Evolutionary conservation across 371 early-diverging fungal genomes (phyloP).

Genomic region (Apophysomyces ossiformis): DNA sequence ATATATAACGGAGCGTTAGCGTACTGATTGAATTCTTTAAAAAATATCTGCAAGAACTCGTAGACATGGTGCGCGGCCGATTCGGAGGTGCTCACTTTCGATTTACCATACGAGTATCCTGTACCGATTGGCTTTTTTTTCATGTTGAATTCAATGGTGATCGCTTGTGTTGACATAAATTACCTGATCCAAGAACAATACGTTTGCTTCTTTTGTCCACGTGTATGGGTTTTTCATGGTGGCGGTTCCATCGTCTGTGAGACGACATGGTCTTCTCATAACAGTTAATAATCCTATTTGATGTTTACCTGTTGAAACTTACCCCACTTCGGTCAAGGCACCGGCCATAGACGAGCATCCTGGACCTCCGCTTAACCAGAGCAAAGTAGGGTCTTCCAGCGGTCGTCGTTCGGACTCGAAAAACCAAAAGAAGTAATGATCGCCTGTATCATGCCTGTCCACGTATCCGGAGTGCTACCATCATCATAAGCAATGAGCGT

Average conservation of each 20-base stretch:
- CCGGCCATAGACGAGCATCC: constrained; percentile 66
- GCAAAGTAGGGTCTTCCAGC: constrained; percentile 55
- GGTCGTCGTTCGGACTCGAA: constrained; percentile 60
- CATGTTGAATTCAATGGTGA: no score
- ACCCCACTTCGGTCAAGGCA: constrained; percentile 1
- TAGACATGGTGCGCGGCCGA: constrained; percentile 64
- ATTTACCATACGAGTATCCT: constrained; percentile 78
- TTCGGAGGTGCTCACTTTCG: constrained; percentile 52
- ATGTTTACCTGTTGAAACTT: background rate
- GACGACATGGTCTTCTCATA: constrained; percentile 61
- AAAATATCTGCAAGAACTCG: constrained; percentile 75
- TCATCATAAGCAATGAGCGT: background rate
- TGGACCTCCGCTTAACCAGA: constrained; percentile 67
- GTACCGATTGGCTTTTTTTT: constrained; percentile 66
- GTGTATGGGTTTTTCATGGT: constrained; percentile 64
- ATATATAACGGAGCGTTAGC: constrained; percentile 42
- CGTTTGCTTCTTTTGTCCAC: constrained; percentile 84
- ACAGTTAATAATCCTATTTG: no score
- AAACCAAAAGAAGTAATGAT: constrained; percentile 71
- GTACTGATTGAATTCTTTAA: constrained; percentile 57
- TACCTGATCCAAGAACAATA: constrained; percentile 85
- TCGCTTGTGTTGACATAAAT: background rate
- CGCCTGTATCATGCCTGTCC: constrained; percentile 8
- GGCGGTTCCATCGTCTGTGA: constrained; percentile 58
- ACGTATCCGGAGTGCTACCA: constrained; percentile 14